Base-by-base conservation (phyloP, 768 basidiomycete genomes). In the Dentipellis sp. region DNA sequence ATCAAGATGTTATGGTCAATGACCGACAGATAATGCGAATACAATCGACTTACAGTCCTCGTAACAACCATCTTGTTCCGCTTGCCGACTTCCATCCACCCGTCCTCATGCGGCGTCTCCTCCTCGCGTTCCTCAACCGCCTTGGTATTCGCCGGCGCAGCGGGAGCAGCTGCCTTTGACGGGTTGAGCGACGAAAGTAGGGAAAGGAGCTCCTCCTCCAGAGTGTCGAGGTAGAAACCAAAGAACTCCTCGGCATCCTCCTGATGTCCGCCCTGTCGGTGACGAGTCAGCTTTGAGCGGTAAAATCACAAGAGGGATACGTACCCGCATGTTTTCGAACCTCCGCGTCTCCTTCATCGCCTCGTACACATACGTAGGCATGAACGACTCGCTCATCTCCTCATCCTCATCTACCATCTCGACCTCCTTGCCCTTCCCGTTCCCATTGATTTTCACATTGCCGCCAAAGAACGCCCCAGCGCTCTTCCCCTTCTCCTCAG, bases 181-280 rank as follows among this genome's bases (percentile, higher is more conserved):
- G 78, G 72, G 10, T 71, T 68, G 14, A 84, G 64, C 0, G 82
- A 75, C 6, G 81, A 74, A 7, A 82, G 69, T n/a, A 95, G 71
- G 3, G 77, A 75, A 3, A 91, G 71, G 10, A 97, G 67, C 72
- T 98, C 95, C 67, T 99, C 95, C 68, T 95, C 92, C 5, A 99
- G 74, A 0, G 93, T 90, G 63, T 97, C 93, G 22, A 97, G 76
- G 72, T 91, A 95, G 72, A 97, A 97, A 3, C 95, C 95, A n/a
- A 98, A 75, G 69, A 97, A 98, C 70, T 99, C 95, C 69, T 99
- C 94, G 10, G 94, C 95, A 57, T 99, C 95, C 68, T 99, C 95
- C 72, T 99, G 95, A 57, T 93, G 90, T 0, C 94, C 94, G 38
- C 90, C 83, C 81, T 92, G 61, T 5, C 34, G 34, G 34, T 49